A percentile compares a stretch with the other conserved stretches of the same genome.
Evolutionary conservation across 2,329 filamentous ascomycete genomes (phyloP).

Genomic region (Penicillium brasilianum): DNA sequence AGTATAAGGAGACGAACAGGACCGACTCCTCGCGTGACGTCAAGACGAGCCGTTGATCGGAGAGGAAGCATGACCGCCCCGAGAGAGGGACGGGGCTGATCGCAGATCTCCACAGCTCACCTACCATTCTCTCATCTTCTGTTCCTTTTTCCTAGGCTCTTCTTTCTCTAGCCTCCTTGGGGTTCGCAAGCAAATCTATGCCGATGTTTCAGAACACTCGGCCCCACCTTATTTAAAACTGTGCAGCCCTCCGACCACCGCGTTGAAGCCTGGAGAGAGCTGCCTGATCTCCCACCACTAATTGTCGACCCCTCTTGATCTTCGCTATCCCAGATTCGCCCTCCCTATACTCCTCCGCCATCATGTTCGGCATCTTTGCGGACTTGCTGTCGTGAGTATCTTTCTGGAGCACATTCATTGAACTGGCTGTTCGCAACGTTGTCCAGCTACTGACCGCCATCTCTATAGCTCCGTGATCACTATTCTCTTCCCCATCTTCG

Average conservation of each 20-base stretch:
- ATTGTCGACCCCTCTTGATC: conserved; percentile 15
- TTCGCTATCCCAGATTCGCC: conserved; percentile 10
- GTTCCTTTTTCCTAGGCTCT: neutral
- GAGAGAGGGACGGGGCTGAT: conserved; percentile 15
- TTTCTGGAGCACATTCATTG: neutral
- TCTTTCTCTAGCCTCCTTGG: neutral
- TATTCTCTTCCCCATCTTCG: conserved; percentile 93
- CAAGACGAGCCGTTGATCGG: conserved; percentile 27
- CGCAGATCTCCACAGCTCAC: conserved; percentile 5
- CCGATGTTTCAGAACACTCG: neutral
- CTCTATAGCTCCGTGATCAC: conserved; percentile 75
- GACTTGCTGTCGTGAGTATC: conserved; percentile 74
- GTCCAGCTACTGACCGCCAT: conserved; percentile 20
- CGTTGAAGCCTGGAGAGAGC: conserved; percentile 21
- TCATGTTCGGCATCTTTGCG: conserved; percentile 78
- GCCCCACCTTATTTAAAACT: neutral
- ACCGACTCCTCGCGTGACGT: conserved; percentile 23
- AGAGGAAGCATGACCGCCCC: conserved; percentile 9
- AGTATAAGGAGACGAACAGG: neutral
- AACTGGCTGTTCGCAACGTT: neutral
- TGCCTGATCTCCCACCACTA: conserved; percentile 20
- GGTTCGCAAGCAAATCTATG: neutral
- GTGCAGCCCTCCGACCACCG: conserved; percentile 11
- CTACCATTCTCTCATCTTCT: neutral
- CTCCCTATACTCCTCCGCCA: conserved; percentile 24